phyloP scores from a whole-genome alignment of 202 grass and related monocot species.

The Dendrocalamus latiflorus region DNA sequence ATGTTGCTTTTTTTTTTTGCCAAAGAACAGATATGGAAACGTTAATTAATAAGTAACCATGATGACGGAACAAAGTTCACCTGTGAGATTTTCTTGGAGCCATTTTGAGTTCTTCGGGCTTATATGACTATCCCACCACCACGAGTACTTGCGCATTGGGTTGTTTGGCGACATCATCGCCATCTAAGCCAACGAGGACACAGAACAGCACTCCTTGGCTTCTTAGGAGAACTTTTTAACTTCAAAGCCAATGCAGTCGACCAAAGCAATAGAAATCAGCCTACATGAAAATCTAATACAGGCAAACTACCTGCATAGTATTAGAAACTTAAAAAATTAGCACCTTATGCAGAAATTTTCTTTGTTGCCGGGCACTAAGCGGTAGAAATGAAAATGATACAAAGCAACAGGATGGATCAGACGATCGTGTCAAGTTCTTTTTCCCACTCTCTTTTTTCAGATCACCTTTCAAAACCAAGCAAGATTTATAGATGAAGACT shows the following conservation, averaged over 20 bases:
- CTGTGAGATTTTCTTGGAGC: conserved; percentile 93
- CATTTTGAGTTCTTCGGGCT: conserved; percentile 95
- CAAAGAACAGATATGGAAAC: neutral
- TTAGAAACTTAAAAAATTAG: conserved; percentile 20
- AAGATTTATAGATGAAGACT: conserved; percentile 12
- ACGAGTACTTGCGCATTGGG: conserved; percentile 82
- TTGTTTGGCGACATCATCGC: conserved; percentile 53
- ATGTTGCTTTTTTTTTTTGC: neutral
- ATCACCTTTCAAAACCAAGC: neutral
- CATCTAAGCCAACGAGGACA: conserved; percentile 34
- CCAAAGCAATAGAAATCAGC: conserved; percentile 4
- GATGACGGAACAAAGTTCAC: conserved; percentile 20
- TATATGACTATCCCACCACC: conserved; percentile 99
- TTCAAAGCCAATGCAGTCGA: conserved; percentile 19
- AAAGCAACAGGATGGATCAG: neutral
- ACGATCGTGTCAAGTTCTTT: neutral
- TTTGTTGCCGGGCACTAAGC: neutral
- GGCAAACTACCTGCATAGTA: conserved; percentile 29
- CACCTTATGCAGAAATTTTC: neutral
- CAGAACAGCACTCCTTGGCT: neutral
- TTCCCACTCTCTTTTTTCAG: neutral
- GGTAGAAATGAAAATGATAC: neutral
- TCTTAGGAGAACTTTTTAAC: neutral
- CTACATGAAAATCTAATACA: conserved; percentile 12
- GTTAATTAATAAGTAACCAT: neutral